Percentiles rank a stretch among this genome's conserved stretches.
These are phyloP conservation scores for Salmacisia buchloeana DNA, from an alignment of 1,284 basidiomycete genomes.

Conservation along the genomic window DNA sequence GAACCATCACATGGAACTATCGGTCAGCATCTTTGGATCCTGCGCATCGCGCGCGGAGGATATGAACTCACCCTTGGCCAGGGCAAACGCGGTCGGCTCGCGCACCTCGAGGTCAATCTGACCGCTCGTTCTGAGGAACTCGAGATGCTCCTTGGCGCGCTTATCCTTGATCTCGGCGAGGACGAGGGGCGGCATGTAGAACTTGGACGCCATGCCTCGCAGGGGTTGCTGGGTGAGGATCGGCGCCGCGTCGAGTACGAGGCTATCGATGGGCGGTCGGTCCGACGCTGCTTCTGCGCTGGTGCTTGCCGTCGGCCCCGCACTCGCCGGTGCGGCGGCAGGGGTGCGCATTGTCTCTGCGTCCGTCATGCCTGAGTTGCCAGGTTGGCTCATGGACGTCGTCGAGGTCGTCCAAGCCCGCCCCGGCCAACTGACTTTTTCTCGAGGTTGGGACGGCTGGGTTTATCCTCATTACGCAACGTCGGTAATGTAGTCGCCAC, in stretches of 20 bases:
- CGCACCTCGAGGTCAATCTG: constrained; percentile 39
- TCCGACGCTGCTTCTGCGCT: background rate
- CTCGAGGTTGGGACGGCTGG: too few species aligned
- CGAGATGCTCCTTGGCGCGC: constrained; percentile 39
- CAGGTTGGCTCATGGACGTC: too few species aligned
- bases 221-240: constrained; percentile 42
- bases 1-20: background rate
- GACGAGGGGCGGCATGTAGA: constrained; percentile 42
- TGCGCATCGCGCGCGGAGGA: background rate
- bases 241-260: constrained; percentile 47
- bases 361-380: too few species aligned
- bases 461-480: too few species aligned
- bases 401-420: too few species aligned
- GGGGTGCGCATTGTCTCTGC: too few species aligned
- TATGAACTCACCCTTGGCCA: constrained; percentile 16
- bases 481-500: too few species aligned
- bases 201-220: constrained; percentile 37
- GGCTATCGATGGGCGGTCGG: constrained; percentile 27
- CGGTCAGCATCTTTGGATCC: background rate
- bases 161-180: constrained; percentile 46
- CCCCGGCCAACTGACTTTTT: too few species aligned
- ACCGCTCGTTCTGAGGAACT: constrained; percentile 31
- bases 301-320: background rate
- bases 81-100: constrained; percentile 39
- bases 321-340: background rate